phyloP scores from a whole-genome alignment of 228 moss, liverwort and hornwort species.

The Sphagnum magellanicum region DNA sequence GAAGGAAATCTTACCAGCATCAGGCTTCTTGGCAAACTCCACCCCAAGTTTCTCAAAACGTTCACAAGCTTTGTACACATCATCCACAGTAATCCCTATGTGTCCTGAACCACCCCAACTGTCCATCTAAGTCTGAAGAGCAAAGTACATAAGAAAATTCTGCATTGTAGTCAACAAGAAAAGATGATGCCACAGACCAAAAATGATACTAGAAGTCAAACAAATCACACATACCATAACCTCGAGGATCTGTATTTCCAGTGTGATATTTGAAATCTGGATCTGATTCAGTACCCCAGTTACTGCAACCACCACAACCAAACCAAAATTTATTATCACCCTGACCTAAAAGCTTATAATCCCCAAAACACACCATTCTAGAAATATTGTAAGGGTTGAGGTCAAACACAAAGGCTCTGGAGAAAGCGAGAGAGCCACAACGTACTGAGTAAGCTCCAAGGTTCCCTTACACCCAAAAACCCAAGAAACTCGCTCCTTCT shows the following conservation, averaged over 20 bases:
- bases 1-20: constrained; percentile 39
- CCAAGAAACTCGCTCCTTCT: constrained; percentile 29
- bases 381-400: not conserved
- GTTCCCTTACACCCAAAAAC: constrained; percentile 56
- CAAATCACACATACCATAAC: constrained; percentile 47
- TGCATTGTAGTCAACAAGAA: no score
- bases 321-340: not conserved
- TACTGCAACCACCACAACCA: constrained; percentile 24
- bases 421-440: not conserved
- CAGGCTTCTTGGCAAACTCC: constrained; percentile 74
- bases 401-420: not conserved
- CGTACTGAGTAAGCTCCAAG: constrained; percentile 86
- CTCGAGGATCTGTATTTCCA: constrained; percentile 78
- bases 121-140: no score
- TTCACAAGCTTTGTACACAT: constrained; percentile 75
- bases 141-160: no score
- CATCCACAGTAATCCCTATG: constrained; percentile 78
- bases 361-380: no score
- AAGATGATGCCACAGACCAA: no score
- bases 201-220: not conserved
- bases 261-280: constrained; percentile 67
- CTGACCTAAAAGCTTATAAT: no score
- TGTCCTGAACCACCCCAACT: constrained; percentile 37
- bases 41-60: constrained; percentile 81
- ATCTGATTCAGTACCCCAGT: constrained; percentile 87